Evolutionary conservation across 768 basidiomycete species (phyloP), one percentile per base, ranked within the genome.

Genomic region (Coprinopsis marcescibilis): DNA sequence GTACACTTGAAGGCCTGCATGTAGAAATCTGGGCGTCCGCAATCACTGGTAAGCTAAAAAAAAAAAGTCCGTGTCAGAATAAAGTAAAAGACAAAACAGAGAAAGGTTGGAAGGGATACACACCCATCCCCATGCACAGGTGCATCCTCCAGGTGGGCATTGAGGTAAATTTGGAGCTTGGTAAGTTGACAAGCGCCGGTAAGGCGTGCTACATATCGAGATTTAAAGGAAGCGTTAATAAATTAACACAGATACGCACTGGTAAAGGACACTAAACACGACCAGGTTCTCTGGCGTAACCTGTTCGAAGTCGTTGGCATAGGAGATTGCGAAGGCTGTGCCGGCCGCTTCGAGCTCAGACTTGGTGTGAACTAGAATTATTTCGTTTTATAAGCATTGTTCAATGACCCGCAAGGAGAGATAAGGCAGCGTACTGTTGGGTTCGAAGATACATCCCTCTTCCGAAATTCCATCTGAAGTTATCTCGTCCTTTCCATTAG

Each of bases 281-380:
- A 66, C 70, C 3, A 74, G 57, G 43, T 70, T 72, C 19, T 69
- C 67, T 13, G 64, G 56, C 0, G 66, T 71, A 13, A 71, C 71
- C 26, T 62, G 34, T 5, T 51, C 61, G 30, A 71, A 43, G 34
- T 70, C 60, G 1, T 69, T 68, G 42, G 62, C 55, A 57, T 72
- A 72, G 2, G 70, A 70, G 25, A 72, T 74, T 3, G 72, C 70
- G 48, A 74, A 72, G 1, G 61, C 64, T 7, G 70, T 69, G 13
- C 72, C 72, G 4, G 72, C 58, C 7, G 71, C 72, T 71, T 70
- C 72, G 21, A 59, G 64, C 51, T 72, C 61, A 38, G 71, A 72
- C 51, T 69, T 66, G 2, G 72, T 66, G 47, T 74, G 72, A 20
- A 74, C 72, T 74, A 38, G 12, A 17, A 6, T 10, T 8, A 36